Evolutionary conservation across 2,329 filamentous ascomycete species (phyloP).

Genomic region (Aspergillus pseudonomiae): DNA sequence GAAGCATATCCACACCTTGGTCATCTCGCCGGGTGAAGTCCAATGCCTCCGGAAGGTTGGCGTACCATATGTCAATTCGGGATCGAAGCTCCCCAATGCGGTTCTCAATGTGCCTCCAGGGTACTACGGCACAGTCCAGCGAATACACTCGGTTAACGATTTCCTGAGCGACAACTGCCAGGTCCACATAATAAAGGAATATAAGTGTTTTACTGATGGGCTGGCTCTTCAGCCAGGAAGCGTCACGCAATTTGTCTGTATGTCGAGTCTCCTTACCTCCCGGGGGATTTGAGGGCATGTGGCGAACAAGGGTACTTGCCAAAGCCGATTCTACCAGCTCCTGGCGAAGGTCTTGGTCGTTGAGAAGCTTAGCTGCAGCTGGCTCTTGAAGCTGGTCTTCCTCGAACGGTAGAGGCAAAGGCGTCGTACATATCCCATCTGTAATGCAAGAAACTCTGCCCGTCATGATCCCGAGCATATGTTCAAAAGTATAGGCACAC

Average conservation of each 20-base stretch:
- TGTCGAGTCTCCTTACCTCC: slow-evolving; percentile 29
- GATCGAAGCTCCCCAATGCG: slow-evolving; percentile 42
- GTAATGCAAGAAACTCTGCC: slow-evolving; percentile 47
- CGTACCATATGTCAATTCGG: slow-evolving; percentile 43
- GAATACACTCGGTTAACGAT: slow-evolving; percentile 48
- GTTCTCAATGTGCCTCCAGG: slow-evolving; percentile 46
- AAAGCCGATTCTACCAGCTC: slow-evolving; percentile 34
- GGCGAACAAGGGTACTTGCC: slow-evolving; percentile 35
- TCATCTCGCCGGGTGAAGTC: slow-evolving; percentile 41
- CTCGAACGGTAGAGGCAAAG: slow-evolving; percentile 45
- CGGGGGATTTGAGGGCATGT: slow-evolving; percentile 35
- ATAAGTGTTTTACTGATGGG: slow-evolving; percentile 39
- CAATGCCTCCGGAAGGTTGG: slow-evolving; percentile 39
- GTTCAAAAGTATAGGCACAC: slow-evolving; percentile 49
- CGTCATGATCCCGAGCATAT: slow-evolving; percentile 50
- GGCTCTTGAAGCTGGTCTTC: slow-evolving; percentile 43
- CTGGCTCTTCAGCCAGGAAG: slow-evolving; percentile 40
- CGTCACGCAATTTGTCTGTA: slow-evolving; percentile 29
- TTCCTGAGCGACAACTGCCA: slow-evolving; percentile 43
- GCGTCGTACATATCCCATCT: slow-evolving; percentile 47
- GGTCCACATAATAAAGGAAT: slow-evolving; percentile 44
- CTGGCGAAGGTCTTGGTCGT: slow-evolving; percentile 33
- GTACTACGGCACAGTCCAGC: slow-evolving; percentile 40
- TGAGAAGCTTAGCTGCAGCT: slow-evolving; percentile 36
- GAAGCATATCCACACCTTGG: slow-evolving; percentile 34